Base-by-base conservation (phyloP, 345 rosid genomes). In the Rubroshorea leprosula region DNA sequence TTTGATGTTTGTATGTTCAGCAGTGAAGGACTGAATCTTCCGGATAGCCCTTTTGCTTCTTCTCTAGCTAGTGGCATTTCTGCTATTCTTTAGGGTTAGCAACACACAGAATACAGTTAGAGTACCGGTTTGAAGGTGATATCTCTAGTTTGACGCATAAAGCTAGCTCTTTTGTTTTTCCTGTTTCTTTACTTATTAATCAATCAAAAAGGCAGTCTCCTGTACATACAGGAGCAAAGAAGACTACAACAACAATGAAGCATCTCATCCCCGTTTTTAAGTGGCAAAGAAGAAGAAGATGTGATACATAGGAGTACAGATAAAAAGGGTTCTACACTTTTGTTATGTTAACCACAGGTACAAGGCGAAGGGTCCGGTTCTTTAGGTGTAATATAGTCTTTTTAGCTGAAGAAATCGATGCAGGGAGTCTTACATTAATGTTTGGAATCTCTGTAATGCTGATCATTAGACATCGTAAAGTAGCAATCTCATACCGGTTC, bases 41-140 rank as follows among this genome's bases (percentile, higher is more conserved):
- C 99, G 0, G 96, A 93, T 62, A 89, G 94, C 78, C 96, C 97
- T 1, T 93, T 93, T 70, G 84, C 97, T 45, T 63, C 85, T 58
- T 61, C 76, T 14, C 66, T 71, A 22, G 76, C 83, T 55, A 78
- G 77, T 31, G 78, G 85, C 38, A 86, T 88, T 69, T 84, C 96
- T 35, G 41, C 41, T 35, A 1, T 35, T 13, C 41, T 35, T 8
- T 35, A 35, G 41, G 9, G 41, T 6, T 9, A 29, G 35, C 35
- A 29, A 35, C 12, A 35, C 41, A 35, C 41, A 35, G 41, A 35
- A 6, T 35, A 35, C 5, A 35, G 41, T 35, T 35, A 35, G 41
- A 35, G 41, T 35, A 35, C 51, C n/a, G 49, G 60, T 23, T 57
- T 39, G 31, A 69, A 60, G 64, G 65, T 62, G 58, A 62, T 68